These are phyloP conservation scores for Blastosporella zonata DNA, from an alignment of 1,284 basidiomycete genomes.

Conservation along the genomic window DNA sequence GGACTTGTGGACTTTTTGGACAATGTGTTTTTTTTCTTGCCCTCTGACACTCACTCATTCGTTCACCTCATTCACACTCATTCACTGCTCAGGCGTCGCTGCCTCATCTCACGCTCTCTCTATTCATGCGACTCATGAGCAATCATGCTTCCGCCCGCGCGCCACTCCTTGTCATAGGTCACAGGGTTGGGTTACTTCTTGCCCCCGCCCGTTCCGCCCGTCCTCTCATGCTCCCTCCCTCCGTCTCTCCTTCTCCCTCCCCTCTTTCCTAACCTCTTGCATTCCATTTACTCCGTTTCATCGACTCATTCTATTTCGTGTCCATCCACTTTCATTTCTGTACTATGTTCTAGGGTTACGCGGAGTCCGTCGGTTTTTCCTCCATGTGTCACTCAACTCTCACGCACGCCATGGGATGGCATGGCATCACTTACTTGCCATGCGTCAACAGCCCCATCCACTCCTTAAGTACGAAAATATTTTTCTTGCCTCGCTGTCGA, in stretches of 20 bases:
- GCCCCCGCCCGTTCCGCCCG: not conserved
- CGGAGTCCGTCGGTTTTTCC: conserved; percentile 10
- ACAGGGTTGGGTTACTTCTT: not conserved
- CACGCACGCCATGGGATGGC: too few species aligned
- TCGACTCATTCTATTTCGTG: too few species aligned
- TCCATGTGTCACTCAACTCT: conserved; percentile 2
- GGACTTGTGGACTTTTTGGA: conserved; percentile 19
- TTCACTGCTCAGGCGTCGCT: not conserved
- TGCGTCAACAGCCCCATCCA: too few species aligned
- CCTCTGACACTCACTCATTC: conserved; percentile 1
- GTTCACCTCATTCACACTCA: conserved; percentile 1
- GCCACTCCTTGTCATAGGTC: not conserved
- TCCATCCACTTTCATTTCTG: conserved; percentile 6
- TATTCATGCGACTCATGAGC: not conserved
- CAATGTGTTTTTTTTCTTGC: conserved; percentile 4
- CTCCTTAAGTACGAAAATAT: not conserved
- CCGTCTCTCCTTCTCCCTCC: not conserved
- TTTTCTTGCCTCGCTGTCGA: too few species aligned
- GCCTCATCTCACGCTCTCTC: not conserved
- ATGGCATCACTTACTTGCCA: too few species aligned
- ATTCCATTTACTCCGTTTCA: too few species aligned
- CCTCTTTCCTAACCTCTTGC: conserved; percentile 5
- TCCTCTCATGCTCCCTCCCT: conserved; percentile 3
- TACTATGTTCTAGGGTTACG: conserved; percentile 2
- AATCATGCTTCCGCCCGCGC: not conserved